Conservation (phyloP, 306 rosid genomes). For the Trifolium subterraneum region DNA sequence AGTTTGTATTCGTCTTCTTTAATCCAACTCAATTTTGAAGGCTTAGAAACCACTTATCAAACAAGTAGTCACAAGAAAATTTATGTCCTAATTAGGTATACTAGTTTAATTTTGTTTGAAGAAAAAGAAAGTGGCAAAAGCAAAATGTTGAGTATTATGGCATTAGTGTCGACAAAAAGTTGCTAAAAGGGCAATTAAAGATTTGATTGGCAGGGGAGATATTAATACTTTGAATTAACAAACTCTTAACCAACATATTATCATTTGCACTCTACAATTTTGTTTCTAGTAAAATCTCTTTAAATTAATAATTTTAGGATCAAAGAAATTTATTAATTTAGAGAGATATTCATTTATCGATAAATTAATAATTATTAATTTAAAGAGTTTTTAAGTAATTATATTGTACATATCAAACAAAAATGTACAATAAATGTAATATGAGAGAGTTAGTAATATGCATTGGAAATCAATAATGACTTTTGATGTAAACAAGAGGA, state of each 20-base stretch:
- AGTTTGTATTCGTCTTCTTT: background rate
- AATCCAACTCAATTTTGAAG: background rate
- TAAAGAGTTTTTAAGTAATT: no score
- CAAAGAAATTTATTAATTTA: no score
- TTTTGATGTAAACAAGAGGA: no score
- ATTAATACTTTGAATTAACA: background rate
- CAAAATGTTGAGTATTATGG: constrained; percentile 14
- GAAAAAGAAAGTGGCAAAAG: background rate
- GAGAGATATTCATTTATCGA: no score
- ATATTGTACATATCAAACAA: no score
- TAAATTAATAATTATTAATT: no score
- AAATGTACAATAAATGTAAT: no score
- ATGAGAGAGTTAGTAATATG: no score
- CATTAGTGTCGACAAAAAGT: constrained; percentile 34
- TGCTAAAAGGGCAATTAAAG: constrained; percentile 33
- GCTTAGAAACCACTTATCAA: background rate
- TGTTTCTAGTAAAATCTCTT: no score
- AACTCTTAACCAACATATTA: background rate
- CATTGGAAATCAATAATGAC: no score
- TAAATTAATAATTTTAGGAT: no score
- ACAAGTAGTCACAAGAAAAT: background rate
- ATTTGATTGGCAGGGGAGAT: background rate
- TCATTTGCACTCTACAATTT: background rate
- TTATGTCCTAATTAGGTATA: background rate
- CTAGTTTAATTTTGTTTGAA: background rate